Base-by-base conservation (phyloP, 305 asterid species). In the Andrographis paniculata region DNA sequence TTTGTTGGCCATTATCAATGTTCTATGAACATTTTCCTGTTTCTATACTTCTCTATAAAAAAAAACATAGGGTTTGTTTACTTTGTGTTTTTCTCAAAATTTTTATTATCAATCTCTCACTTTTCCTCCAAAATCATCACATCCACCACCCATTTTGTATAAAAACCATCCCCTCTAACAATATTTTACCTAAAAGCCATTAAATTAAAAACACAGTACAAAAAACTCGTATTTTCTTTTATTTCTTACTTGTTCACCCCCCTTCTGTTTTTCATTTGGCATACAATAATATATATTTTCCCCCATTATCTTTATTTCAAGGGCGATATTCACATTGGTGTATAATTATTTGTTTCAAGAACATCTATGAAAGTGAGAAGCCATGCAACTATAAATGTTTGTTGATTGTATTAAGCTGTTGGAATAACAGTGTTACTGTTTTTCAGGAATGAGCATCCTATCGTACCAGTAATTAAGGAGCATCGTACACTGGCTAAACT, bases 401-500 rank as follows among this genome's bases (percentile, higher is more conserved):
- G 49, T 37, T 55, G 20, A 6, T 12, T 43, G 24, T 30, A 20
- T 31, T 35, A 27, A 39, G 16, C 52, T 22, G 42, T 20, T 55
- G 40, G 61, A 42, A 37, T 61, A 16, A 70, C 36, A 22, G 31
- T 36, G 47, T 42, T 65, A 43, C 51, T 62, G 31, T 48, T 21
- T 66, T 67, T 61, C 82, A 91, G 95, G 88, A 70, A 80, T 66
- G 95, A 83, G 59, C 99, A 91, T 69, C 96, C 93, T 18, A 75
- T 91, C 52, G 69, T 84, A 63, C 86, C 96, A 52, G 74, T 91
- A 24, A 87, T 91, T 58, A 80, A 75, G 75, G 95, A 91, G 87
- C 94, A 91, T 53, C 76, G 99, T 13, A 79, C 96, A 48, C 61
- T 84, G 60, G 85, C 93, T 48, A 92, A 92, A 64, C 95, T 92